Conservation (phyloP, 345 rosid species). For the Pugionium dolabratum region DNA sequence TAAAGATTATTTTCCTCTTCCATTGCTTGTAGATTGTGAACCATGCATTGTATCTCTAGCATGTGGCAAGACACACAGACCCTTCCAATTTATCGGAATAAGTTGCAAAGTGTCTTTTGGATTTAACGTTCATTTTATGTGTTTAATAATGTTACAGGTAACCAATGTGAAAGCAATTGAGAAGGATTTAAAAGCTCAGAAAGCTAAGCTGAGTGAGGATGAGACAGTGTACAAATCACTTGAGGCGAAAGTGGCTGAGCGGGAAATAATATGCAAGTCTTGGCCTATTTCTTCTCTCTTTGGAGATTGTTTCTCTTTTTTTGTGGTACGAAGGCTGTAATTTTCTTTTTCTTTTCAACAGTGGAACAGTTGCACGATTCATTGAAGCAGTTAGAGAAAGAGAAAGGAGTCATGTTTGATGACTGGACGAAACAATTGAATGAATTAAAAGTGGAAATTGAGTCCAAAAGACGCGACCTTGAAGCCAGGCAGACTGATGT, state of each 20-base stretch:
- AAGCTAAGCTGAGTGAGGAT: constrained; percentile 70
- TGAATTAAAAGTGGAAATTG: constrained; percentile 55
- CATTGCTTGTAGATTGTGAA: constrained; percentile 8
- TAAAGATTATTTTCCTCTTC: background rate
- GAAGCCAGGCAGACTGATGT: constrained; percentile 72
- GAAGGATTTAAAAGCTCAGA: constrained; percentile 67
- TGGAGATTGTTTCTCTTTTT: constrained; percentile 4
- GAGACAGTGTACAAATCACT: constrained; percentile 61
- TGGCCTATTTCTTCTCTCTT: constrained; percentile 19
- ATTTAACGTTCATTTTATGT: constrained; percentile 9
- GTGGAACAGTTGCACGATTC: constrained; percentile 62
- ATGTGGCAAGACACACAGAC: constrained; percentile 2
- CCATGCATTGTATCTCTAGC: constrained; percentile 1
- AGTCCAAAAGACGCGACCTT: constrained; percentile 63
- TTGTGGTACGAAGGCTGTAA: background rate
- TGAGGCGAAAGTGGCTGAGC: constrained; percentile 71
- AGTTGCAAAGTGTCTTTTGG: background rate
- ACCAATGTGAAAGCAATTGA: constrained; percentile 80
- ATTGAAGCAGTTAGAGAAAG: constrained; percentile 58
- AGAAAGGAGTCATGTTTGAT: constrained; percentile 54
- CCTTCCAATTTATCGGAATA: background rate
- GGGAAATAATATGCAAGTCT: constrained; percentile 63
- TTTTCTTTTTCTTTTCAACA: constrained; percentile 38
- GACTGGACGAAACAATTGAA: constrained; percentile 56
- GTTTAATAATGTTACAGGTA: constrained; percentile 47